Evolutionary conservation across 495 filamentous ascomycete genomes (phyloP).

Genomic region (Neurospora sp.): DNA sequence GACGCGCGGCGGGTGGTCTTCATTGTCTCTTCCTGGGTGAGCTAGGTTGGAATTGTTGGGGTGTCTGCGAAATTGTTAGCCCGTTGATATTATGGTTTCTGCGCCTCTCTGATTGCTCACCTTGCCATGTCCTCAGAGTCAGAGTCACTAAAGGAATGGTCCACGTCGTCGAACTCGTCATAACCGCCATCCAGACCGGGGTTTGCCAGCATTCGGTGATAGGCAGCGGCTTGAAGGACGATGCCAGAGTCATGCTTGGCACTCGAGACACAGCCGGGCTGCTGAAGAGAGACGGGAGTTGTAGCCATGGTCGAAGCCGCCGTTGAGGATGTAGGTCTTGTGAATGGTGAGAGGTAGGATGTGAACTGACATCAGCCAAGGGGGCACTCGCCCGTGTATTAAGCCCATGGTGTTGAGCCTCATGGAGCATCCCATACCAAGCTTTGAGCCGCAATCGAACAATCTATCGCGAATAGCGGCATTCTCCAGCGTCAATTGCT

Average conservation of each 20-base stretch:
- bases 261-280: no score
- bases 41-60: no score
- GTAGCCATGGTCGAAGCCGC: neutral
- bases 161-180: neutral
- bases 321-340: no score
- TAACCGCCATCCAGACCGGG: neutral
- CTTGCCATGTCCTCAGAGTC: neutral
- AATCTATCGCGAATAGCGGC: neutral
- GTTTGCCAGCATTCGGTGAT: neutral
- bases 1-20: no score
- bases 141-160: fast-evolving
- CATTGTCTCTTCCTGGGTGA: no score
- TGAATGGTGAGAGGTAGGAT: no score
- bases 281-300: neutral
- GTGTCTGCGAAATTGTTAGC: neutral
- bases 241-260: neutral
- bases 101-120: neutral
- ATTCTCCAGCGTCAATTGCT: neutral
- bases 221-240: neutral
- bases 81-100: neutral
- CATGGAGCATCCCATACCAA: neutral
- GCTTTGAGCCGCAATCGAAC: neutral
- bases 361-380: no score
- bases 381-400: no score
- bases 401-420: neutral